phyloP scores from a whole-genome alignment of 345 rosid species.

The Dimocarpus longan region DNA sequence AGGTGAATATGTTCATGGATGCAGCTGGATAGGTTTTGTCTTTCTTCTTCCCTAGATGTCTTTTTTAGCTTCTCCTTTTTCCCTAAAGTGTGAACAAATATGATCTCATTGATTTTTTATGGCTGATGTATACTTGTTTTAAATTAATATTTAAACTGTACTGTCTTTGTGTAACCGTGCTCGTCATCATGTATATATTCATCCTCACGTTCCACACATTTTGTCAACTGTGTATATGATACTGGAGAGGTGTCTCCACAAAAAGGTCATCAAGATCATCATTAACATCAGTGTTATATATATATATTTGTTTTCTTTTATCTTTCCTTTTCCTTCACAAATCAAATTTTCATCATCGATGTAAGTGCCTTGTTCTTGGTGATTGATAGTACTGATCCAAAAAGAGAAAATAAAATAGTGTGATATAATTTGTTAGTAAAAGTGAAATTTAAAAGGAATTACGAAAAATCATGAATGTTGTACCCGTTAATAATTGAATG shows the following conservation, averaged over 20 bases:
- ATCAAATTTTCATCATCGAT: background rate
- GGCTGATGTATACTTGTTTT: background rate
- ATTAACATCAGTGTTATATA: background rate
- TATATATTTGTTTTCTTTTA: no score
- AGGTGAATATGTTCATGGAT: background rate
- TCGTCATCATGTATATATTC: background rate
- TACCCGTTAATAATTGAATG: no score
- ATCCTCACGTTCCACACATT: slow-evolving; percentile 3
- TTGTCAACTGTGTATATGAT: slow-evolving; percentile 7
- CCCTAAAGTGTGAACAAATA: slow-evolving; percentile 24
- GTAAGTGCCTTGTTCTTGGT: no score
- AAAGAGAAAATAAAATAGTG: no score
- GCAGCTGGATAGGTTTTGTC: background rate
- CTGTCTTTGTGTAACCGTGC: background rate
- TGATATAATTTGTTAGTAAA: no score
- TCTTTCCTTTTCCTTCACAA: no score
- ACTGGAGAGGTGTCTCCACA: background rate
- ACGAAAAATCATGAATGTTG: no score
- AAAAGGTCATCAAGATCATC: slow-evolving; percentile 12
- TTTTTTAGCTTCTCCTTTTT: slow-evolving; percentile 9
- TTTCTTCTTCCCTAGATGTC: background rate
- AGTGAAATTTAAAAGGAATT: background rate
- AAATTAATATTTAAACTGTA: background rate
- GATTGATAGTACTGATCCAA: no score
- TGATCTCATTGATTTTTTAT: slow-evolving; percentile 1